A percentile compares a stretch with the other conserved stretches of the same genome.
phyloP scores from a whole-genome alignment of 805 yeast genomes.

The Tetrapisispora phaffii region DNA sequence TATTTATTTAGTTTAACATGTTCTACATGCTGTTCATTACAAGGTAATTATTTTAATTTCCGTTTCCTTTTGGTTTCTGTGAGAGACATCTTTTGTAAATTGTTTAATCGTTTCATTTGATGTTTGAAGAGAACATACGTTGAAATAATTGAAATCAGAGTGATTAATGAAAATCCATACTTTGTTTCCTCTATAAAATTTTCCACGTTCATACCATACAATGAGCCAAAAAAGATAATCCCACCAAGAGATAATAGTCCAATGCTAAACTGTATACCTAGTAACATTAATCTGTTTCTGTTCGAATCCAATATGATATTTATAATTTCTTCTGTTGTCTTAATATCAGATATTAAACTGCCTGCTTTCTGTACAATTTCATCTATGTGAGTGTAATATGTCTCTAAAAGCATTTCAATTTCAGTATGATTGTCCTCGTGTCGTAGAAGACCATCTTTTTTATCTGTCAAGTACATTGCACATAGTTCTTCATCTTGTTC shows the following conservation, averaged over 20 bases:
- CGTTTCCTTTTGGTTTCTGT: neutral
- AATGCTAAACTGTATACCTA: constrained; percentile 74
- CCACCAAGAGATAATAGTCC: constrained; percentile 76
- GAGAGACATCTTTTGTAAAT: constrained; percentile 63
- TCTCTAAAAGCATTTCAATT: constrained; percentile 80
- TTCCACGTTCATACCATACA: constrained; percentile 93
- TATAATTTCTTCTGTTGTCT: constrained; percentile 89
- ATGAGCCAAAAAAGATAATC: constrained; percentile 70
- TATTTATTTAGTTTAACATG: neutral
- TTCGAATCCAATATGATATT: constrained; percentile 88
- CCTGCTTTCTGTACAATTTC: constrained; percentile 89
- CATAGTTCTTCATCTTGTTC: constrained; percentile 84
- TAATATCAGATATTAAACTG: constrained; percentile 67
- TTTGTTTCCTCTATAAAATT: constrained; percentile 80
- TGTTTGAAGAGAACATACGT: constrained; percentile 39
- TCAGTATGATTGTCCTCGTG: constrained; percentile 66
- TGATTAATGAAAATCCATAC: constrained; percentile 53
- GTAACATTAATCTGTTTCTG: constrained; percentile 82
- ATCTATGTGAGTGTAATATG: constrained; percentile 83
- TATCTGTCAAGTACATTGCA: constrained; percentile 68
- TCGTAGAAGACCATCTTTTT: constrained; percentile 36
- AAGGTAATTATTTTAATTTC: neutral
- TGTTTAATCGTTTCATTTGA: constrained; percentile 49
- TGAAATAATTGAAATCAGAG: constrained; percentile 33
- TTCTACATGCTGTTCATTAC: neutral